Evolutionary conservation across 2,329 filamentous ascomycete genomes (phyloP), one percentile per base, ranked within the genome.

Genomic region (Mycosphaerella sp.): DNA sequence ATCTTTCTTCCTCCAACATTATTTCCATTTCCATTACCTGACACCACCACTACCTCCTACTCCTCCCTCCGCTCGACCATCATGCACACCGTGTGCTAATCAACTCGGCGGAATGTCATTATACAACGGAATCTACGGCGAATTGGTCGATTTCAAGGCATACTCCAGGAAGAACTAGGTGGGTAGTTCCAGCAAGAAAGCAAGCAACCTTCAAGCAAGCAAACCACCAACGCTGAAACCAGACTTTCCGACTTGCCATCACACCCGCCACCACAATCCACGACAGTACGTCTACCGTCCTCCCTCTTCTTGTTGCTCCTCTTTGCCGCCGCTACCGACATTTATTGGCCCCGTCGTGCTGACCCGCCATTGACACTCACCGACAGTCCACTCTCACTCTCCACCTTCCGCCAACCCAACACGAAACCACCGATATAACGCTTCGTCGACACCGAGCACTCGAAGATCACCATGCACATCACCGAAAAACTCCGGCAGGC

Each of bases 401-500:
- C 2, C 23, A n/a, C 40, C 2, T 14, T 14, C 14, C 38, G 11
- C 14, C 38, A 12, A 8, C 40, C 40, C 9, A 44, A 45, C 26
- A 31, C 31, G n/a, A 23, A 10, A 10, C n/a, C 32, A 26, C 41
- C 10, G 9, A 9, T 21, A 14, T 40, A 43, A 14, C 41, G 21
- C 21, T 44, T 29, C 34, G 12, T 3, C 10, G 34, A 38, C 34
- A 38, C 34, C 1, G 17, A 44, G 29, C 6, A n/a, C 21, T 31
- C 51, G 36, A 42, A 6, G 2, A n/a, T 11, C 10, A 38, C 34
- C 61, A 97, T 98, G 92, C 93, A 97, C 76, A 92, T 98, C 79
- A 88, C 86, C 64, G 84, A 93, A 66, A 96, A 96, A 79, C 80
- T 98, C 67, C 78, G 82, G 64, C 86, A 92, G 65, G 85, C 91